phyloP scores from a whole-genome alignment of 257 asterid genomes.

The Euphrasia confusa region DNA sequence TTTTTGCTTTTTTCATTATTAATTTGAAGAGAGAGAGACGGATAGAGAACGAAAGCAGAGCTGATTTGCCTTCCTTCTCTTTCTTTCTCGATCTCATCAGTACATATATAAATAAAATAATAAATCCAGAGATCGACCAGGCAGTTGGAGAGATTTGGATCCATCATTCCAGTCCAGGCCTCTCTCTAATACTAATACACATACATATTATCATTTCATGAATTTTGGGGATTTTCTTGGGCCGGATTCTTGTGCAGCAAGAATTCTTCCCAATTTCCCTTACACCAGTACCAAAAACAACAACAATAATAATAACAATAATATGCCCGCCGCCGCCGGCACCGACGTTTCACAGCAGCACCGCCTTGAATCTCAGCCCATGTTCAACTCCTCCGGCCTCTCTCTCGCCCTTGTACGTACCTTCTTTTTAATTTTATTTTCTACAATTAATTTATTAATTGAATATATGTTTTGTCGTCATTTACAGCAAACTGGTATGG shows the following conservation, averaged over 20 bases:
- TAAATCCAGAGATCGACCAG: slow-evolving; percentile 31
- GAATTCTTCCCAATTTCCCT: slow-evolving; percentile 30
- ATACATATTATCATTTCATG: slow-evolving; percentile 41
- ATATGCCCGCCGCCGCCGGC: slow-evolving; percentile 48
- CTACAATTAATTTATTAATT: too few species aligned
- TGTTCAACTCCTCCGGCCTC: slow-evolving; percentile 74
- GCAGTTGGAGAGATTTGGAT: slow-evolving; percentile 38
- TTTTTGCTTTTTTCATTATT: background rate
- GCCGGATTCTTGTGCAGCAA: slow-evolving; percentile 34
- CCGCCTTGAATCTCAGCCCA: slow-evolving; percentile 49
- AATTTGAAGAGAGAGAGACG: slow-evolving; percentile 21
- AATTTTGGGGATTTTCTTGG: slow-evolving; percentile 84
- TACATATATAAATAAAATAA: too few species aligned
- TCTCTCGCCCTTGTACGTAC: slow-evolving; percentile 77
- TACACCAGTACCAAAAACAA: slow-evolving; percentile 15
- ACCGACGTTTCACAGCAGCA: slow-evolving; percentile 38
- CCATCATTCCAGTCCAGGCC: too few species aligned
- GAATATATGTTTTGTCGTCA: too few species aligned
- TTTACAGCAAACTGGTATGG: slow-evolving; percentile 73
- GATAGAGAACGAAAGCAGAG: slow-evolving; percentile 40
- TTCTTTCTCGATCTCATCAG: slow-evolving; percentile 18
- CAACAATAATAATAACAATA: slow-evolving; percentile 14
- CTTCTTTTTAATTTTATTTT: too few species aligned
- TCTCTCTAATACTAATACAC: background rate
- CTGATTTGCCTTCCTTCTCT: slow-evolving; percentile 32